Evolutionary conservation across 176 grass and related monocot genomes (phyloP), one percentile per base, ranked within the genome.

Genomic region (Lolium perenne): DNA sequence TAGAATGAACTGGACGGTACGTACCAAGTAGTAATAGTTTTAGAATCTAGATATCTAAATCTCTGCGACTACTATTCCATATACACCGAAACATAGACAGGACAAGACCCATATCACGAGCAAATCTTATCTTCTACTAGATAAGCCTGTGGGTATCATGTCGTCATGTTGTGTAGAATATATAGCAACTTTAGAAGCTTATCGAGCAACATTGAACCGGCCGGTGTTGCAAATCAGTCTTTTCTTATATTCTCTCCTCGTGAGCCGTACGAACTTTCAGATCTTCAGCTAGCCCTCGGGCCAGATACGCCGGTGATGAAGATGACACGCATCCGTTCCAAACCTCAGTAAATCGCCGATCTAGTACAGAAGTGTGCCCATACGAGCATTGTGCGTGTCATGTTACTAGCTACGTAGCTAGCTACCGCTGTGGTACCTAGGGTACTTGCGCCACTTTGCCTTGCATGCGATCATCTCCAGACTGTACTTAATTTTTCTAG

Each of bases 91-190:
- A 18, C 18, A 38, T 25, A 70, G 18, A 45, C 21, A 13, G 20
- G 20, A 65, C 72, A 38, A 78, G 25, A 83, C 40, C 15, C 64
- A 41, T n/a, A 88, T 84, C 65, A 72, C 0, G 10, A 54, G 50
- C 12, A 12, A 8, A 84, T 88, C 47, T 57, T 40, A 18, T 58
- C 9, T 5, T 51, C 2, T 51, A 64, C 2, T 51, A 64, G 26
- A 41, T 50, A 47, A 26, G 20, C 45, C 26, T 64, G 56, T 14
- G 45, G 25, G n/a, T 10, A 54, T 54, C 78, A 7, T 81, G 9
- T 81, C 58, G 38, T 45, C 38, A 3, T 63, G 58, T 62, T 63
- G 26, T 65, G 51, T 57, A 56, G 26, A 29, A 7, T 55, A 11
- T 35, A 45, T 15, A 16, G 35, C 13, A 65, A 50, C 38, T 77